phyloP scores from a whole-genome alignment of 352 stramenopile genomes.

The Elongisporangium undulatum region DNA sequence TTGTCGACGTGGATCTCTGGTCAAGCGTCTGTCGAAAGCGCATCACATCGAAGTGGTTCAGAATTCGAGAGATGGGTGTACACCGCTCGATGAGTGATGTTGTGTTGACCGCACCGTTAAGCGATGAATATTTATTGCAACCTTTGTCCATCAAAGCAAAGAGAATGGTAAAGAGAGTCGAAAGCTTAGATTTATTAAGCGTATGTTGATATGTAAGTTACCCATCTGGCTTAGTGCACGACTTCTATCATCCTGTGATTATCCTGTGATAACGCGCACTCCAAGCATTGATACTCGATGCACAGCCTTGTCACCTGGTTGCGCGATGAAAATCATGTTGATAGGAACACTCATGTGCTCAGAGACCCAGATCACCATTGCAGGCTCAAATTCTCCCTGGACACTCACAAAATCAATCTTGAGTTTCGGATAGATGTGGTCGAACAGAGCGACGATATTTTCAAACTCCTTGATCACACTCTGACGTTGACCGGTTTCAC shows the following conservation, averaged over 20 bases:
- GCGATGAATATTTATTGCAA: neutral
- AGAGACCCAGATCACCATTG: slow-evolving; percentile 79
- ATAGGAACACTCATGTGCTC: slow-evolving; percentile 60
- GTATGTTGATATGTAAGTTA: no score
- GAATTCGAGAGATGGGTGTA: neutral
- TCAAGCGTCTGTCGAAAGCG: slow-evolving; percentile 1
- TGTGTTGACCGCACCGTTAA: no score
- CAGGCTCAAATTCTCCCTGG: slow-evolving; percentile 57
- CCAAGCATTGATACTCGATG: slow-evolving; percentile 77
- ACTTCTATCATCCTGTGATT: no score
- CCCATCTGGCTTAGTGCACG: no score
- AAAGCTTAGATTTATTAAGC: no score
- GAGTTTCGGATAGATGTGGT: slow-evolving; percentile 88
- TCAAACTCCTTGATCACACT: slow-evolving; percentile 22
- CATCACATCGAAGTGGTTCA: neutral
- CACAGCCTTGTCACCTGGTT: slow-evolving; percentile 67
- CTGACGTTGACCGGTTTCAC: slow-evolving; percentile 1
- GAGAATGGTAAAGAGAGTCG: no score
- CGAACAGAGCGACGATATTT: slow-evolving; percentile 78
- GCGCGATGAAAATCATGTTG: slow-evolving; percentile 91
- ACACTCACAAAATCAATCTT: slow-evolving; percentile 88
- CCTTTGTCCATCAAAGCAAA: no score
- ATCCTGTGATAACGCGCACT: slow-evolving; percentile 76
- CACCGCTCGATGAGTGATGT: neutral
- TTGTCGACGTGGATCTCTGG: slow-evolving; percentile 1